Evolutionary conservation across 495 filamentous ascomycete species (phyloP).

Genomic region (Penicillium chermesinum): DNA sequence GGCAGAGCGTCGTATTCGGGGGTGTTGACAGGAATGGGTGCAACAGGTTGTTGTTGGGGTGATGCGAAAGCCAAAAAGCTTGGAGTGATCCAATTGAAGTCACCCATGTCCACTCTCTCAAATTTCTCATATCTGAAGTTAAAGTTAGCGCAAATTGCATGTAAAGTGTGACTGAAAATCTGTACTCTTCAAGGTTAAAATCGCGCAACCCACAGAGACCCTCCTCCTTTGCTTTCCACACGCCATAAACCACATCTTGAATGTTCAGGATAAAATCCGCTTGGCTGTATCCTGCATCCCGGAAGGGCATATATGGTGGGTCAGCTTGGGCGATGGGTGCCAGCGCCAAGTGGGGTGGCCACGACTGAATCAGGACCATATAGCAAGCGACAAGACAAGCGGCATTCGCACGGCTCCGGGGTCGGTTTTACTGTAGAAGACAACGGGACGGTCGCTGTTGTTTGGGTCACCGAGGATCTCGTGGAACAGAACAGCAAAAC

Average conservation of each 20-base stretch:
- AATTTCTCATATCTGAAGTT: constrained; percentile 74
- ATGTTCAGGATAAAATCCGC: constrained; percentile 92
- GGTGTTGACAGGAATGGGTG: constrained; percentile 62
- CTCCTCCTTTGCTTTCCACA: constrained; percentile 98
- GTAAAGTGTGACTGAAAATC: constrained; percentile 2
- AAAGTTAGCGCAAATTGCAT: constrained; percentile 20
- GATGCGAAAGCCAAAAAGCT: constrained; percentile 95
- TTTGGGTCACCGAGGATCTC: constrained; percentile 85
- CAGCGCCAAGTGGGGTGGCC: constrained; percentile 97
- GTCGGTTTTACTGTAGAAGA: constrained; percentile 93
- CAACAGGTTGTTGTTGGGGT: constrained; percentile 73
- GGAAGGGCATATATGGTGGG: constrained; percentile 96
- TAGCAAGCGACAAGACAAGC: constrained; percentile 94
- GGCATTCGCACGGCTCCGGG: constrained; percentile 92
- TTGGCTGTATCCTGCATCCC: constrained; percentile 97
- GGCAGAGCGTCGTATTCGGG: constrained; percentile 69
- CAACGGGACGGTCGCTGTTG: constrained; percentile 77
- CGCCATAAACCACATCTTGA: constrained; percentile 95
- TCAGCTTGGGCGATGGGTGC: constrained; percentile 94
- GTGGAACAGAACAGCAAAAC: constrained; percentile 91
- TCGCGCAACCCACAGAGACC: constrained; percentile 78
- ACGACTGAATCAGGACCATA: constrained; percentile 97
- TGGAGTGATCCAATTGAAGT: constrained; percentile 99
- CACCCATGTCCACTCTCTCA: constrained; percentile 94
- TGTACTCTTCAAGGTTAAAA: constrained; percentile 90